phyloP scores from a whole-genome alignment of 2,329 filamentous ascomycete genomes.

The Emmonsiellopsis sp. region DNA sequence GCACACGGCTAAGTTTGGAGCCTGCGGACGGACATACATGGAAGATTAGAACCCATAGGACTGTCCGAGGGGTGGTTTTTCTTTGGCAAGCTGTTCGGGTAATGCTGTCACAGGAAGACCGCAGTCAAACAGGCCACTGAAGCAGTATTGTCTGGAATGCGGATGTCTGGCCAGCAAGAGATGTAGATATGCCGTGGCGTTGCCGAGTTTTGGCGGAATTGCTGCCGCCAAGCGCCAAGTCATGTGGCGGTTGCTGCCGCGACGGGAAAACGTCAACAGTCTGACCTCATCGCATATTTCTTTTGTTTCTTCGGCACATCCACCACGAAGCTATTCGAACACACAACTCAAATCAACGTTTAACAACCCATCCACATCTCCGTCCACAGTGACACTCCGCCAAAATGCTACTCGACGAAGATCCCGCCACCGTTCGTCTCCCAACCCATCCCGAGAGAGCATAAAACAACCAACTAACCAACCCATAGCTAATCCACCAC shows the following conservation, averaged over 20 bases:
- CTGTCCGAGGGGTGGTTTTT: neutral
- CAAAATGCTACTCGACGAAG: slow-evolving; percentile 89
- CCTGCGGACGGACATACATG: slow-evolving; percentile 31
- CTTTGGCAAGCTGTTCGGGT: neutral
- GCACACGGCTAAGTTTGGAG: slow-evolving; percentile 12
- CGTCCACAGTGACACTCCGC: slow-evolving; percentile 5
- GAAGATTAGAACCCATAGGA: slow-evolving; percentile 38
- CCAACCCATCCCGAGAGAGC: slow-evolving; percentile 1
- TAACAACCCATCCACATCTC: too few relatives aligned
- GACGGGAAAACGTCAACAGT: slow-evolving; percentile 21
- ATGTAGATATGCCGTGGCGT: neutral
- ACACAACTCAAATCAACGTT: neutral
- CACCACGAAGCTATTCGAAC: neutral
- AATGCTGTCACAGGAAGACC: too few relatives aligned
- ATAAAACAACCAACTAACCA: neutral
- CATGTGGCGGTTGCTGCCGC: slow-evolving; percentile 30
- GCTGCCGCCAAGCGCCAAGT: neutral
- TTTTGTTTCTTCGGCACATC: neutral
- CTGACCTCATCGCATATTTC: slow-evolving; percentile 4
- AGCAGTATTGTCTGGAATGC: neutral
- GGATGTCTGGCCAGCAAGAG: neutral
- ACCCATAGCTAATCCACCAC: slow-evolving; percentile 69
- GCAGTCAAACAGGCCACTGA: too few relatives aligned
- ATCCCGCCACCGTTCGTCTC: slow-evolving; percentile 65
- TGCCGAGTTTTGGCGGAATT: neutral